Evolutionary conservation across 2,329 filamentous ascomycete genomes (phyloP).

Genomic region (Cercospora sp.): DNA sequence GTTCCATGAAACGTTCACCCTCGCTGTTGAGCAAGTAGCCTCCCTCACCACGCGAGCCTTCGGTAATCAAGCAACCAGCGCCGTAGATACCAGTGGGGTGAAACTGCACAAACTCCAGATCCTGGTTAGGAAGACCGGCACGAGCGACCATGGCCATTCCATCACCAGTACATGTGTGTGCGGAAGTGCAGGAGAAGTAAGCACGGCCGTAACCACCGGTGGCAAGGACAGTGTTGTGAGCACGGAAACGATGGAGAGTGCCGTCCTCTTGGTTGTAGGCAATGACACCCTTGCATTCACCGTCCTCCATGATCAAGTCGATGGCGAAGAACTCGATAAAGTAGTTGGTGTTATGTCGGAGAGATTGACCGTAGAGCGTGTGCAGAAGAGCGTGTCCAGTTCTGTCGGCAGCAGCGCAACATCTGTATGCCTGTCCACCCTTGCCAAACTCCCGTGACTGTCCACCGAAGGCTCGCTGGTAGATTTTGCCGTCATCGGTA

Average conservation of each 20-base stretch:
- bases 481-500: constrained; percentile 96
- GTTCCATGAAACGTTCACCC: constrained; percentile 99
- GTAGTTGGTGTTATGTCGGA: constrained; percentile 98
- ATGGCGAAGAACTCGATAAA: constrained; percentile 99
- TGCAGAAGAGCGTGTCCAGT: constrained; percentile 97
- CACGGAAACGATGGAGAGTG: constrained; percentile 93
- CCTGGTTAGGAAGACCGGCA: constrained; percentile 96
- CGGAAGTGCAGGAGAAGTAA: constrained; percentile 97
- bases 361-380: constrained; percentile 96
- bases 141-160: constrained; percentile 99
- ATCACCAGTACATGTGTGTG: constrained; percentile 97
- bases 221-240: constrained; percentile 93
- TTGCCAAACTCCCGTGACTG: constrained; percentile 94
- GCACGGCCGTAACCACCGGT: constrained; percentile 97
- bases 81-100: constrained; percentile 99
- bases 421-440: constrained; percentile 96
- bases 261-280: constrained; percentile 99
- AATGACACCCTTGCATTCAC: constrained; percentile 92
- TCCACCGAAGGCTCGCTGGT: constrained; percentile 97
- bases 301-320: constrained; percentile 96
- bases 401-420: constrained; percentile 92
- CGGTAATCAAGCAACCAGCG: constrained; percentile 94
- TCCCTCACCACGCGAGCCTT: constrained; percentile 96
- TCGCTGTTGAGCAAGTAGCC: constrained; percentile 96
- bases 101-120: constrained; percentile 99